Evolutionary conservation across 2,329 filamentous ascomycete species (phyloP).

Genomic region (Aspergillus amoenus): DNA sequence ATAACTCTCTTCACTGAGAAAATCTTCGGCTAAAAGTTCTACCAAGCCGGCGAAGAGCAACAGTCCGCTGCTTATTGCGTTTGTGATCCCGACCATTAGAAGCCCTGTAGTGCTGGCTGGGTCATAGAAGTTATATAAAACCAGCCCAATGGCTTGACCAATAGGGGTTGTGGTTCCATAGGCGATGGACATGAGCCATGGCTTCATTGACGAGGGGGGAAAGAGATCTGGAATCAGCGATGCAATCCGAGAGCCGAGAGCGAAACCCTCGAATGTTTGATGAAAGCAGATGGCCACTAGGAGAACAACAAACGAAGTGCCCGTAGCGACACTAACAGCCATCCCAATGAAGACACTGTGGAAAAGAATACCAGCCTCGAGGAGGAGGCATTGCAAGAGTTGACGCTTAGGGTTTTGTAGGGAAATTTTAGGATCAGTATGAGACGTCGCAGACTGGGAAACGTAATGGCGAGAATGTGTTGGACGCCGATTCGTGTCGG

Average conservation of each 20-base stretch:
- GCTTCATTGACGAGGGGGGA: constrained; percentile 67
- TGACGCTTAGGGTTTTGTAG: constrained; percentile 62
- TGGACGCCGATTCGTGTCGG: constrained; percentile 15
- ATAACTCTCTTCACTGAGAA: constrained; percentile 67
- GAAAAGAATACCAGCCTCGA: constrained; percentile 82
- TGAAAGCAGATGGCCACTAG: constrained; percentile 80
- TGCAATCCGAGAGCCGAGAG: constrained; percentile 80
- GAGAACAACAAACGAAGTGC: constrained; percentile 76
- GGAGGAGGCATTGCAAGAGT: constrained; percentile 73
- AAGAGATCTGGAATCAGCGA: constrained; percentile 68
- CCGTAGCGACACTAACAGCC: constrained; percentile 78
- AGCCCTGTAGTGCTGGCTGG: constrained; percentile 73
- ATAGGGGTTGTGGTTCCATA: constrained; percentile 73
- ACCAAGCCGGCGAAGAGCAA: constrained; percentile 80
- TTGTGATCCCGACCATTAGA: constrained; percentile 82
- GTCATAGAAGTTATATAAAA: constrained; percentile 77
- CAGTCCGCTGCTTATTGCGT: constrained; percentile 77
- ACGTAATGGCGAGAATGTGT: constrained; percentile 16
- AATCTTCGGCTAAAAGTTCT: constrained; percentile 82
- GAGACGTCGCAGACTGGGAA: constrained; percentile 14
- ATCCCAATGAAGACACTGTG: constrained; percentile 86
- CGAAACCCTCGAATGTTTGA: constrained; percentile 85
- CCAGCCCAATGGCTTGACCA: constrained; percentile 77
- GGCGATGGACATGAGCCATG: constrained; percentile 67
- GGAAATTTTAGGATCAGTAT: constrained; percentile 34